phyloP scores from a whole-genome alignment of 192 early-diverging fungal genomes.

The Globomyces pollinis-pini region DNA sequence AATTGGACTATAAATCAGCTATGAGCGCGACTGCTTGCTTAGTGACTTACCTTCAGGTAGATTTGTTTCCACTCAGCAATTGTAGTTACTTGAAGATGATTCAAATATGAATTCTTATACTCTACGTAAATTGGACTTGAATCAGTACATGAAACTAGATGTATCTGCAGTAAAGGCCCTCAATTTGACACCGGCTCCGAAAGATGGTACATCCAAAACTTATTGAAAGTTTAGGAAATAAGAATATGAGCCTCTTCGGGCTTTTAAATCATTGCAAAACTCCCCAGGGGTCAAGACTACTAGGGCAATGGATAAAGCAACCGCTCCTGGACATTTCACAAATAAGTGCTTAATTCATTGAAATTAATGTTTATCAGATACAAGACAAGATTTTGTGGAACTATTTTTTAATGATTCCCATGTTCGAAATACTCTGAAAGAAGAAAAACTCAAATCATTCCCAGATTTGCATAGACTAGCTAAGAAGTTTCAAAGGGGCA shows the following conservation, averaged over 20 bases:
- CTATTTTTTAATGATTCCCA: not conserved
- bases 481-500: constrained; percentile 72
- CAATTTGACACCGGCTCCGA: constrained; percentile 70
- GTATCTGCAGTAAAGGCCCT: constrained; percentile 80
- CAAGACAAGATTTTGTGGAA: constrained; percentile 26
- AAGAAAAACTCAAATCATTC: constrained; percentile 67
- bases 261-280: constrained; percentile 87
- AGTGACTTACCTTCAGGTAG: constrained; percentile 64
- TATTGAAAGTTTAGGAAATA: constrained; percentile 9
- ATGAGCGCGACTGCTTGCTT: constrained; percentile 61
- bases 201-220: constrained; percentile 47
- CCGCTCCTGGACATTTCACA: constrained; percentile 64
- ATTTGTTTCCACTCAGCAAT: constrained; percentile 33
- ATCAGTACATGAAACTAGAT: constrained; percentile 89
- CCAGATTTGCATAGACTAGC: constrained; percentile 87
- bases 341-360: constrained; percentile 49
- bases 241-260: constrained; percentile 65
- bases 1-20: constrained; percentile 64
- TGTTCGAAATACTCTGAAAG: constrained; percentile 31
- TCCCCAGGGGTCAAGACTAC: constrained; percentile 70
- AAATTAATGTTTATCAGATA: constrained; percentile 10
- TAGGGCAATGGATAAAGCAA: constrained; percentile 90
- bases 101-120: constrained; percentile 72
- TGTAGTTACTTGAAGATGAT: constrained; percentile 63
- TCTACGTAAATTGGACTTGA: constrained; percentile 64